These are phyloP conservation scores for Zygnema cylindricum DNA, from an alignment of 139 green algal genomes.

Conservation along the genomic window DNA sequence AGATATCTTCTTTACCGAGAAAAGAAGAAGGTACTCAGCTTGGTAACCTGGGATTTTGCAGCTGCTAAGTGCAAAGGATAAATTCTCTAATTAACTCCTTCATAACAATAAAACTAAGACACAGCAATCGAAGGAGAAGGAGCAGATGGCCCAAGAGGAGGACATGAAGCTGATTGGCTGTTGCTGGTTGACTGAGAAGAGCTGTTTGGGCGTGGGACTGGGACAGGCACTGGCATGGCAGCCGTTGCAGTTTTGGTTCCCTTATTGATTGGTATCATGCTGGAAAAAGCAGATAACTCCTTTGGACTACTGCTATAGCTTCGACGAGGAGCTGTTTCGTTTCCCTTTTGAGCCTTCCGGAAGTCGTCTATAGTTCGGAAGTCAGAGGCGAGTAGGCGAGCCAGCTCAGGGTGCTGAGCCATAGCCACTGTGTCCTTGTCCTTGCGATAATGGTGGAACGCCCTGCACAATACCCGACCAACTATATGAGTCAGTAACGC, in stretches of 20 bases:
- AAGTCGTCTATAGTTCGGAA: slow-evolving; percentile 83
- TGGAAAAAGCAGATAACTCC: neutral
- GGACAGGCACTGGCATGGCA: neutral
- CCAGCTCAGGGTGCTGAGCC: slow-evolving; percentile 67
- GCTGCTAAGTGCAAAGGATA: neutral
- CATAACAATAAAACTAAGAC: neutral
- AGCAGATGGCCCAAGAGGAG: neutral
- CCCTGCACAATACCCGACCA: slow-evolving; percentile 49
- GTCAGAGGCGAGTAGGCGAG: slow-evolving; percentile 73
- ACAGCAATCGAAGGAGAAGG: neutral
- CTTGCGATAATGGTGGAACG: slow-evolving; percentile 92
- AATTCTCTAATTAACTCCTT: neutral
- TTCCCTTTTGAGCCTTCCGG: slow-evolving; percentile 1
- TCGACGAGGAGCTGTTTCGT: neutral
- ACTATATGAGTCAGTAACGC: neutral
- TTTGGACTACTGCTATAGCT: neutral
- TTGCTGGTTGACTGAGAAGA: neutral
- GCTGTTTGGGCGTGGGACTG: neutral
- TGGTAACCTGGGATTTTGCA: neutral
- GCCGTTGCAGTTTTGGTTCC: neutral
- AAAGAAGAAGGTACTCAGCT: neutral
- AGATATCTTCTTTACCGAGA: neutral
- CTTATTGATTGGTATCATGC: neutral
- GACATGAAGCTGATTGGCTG: neutral
- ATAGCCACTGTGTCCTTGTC: slow-evolving; percentile 52